Base-by-base conservation (phyloP, 2,329 filamentous ascomycete species). In the Fusarium sp. region DNA sequence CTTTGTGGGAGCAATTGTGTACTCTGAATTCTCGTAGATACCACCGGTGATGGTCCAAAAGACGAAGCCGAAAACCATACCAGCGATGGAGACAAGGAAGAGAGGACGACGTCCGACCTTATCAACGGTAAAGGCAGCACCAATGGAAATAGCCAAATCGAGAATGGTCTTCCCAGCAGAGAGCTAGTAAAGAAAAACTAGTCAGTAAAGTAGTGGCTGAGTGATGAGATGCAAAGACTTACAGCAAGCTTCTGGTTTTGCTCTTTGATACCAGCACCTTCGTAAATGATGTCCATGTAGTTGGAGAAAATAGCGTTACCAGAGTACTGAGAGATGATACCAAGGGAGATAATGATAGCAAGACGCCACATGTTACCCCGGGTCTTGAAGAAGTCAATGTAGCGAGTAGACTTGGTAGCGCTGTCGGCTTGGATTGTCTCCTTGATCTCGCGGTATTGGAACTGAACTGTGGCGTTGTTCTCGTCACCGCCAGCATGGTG, bases 261-360 rank as follows among this genome's bases (percentile, higher is more conserved):
- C 47, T 84, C 80, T 2, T 73, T 86, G 74, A 91, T 90, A 46
- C 89, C 89, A 52, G 88, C 88, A 51, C 85, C 85, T 43, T 84
- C 80, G 79, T 90, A 90, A 69, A 92, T 84, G 60, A 85, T 82
- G 63, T 88, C 86, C 74, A 90, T 88, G 77, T 91, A 91, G 80
- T 91, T 91, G 67, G 85, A 88, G 75, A 92, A 88, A 3, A 92
- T 80, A 20, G 87, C 89, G 75, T 91, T 92, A 46, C 90, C 90
- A 55, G 86, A 88, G 80, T 90, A 91, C 78, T 92, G 89, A 3
- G 88, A 90, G 75, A 91, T 90, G 71, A 91, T 80, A 74, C 88
- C 90, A 20, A 92, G 83, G 1, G 87, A 90, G 44, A 90, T 78
- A 44, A 91, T 82, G 58, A 92, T 86, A 49, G 86, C 82, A 46